phyloP scores from a whole-genome alignment of 805 yeast species.

The Metschnikowia cerradonensis region DNA sequence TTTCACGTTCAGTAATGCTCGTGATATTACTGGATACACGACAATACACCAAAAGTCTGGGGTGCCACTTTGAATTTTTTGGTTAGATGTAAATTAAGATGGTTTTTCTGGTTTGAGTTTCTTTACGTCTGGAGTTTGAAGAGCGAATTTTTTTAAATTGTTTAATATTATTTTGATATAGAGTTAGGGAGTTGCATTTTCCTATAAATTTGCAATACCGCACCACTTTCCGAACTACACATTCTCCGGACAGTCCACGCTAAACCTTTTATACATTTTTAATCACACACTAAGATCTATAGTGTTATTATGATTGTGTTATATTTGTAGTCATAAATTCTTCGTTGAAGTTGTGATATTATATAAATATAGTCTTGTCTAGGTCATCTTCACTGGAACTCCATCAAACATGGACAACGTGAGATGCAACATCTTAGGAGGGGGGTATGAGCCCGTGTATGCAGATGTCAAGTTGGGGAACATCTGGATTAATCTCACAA shows the following conservation, averaged over 20 bases:
- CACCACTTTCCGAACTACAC: no score
- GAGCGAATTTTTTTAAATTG: no score
- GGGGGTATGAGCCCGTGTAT: slow-evolving; percentile 15
- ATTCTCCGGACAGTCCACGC: no score
- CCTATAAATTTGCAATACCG: no score
- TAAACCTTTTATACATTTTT: no score
- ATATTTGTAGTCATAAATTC: not conserved
- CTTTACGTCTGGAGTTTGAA: no score
- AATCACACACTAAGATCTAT: no score
- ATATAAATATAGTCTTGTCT: not conserved
- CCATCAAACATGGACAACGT: slow-evolving; percentile 25
- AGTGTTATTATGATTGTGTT: no score
- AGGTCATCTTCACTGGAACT: slow-evolving; percentile 16
- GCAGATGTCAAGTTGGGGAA: slow-evolving; percentile 24
- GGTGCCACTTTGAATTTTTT: not conserved
- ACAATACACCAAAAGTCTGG: not conserved
- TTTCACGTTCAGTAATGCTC: slow-evolving; percentile 5
- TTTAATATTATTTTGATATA: no score
- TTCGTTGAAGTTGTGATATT: not conserved
- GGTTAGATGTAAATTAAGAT: not conserved
- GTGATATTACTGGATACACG: slow-evolving; percentile 11
- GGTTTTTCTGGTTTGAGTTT: no score
- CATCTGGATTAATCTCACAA: slow-evolving; percentile 34
- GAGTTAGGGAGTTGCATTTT: no score
- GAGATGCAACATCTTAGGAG: slow-evolving; percentile 21